phyloP scores from a whole-genome alignment of 495 filamentous ascomycete species.

The Aspergillus nidulans region DNA sequence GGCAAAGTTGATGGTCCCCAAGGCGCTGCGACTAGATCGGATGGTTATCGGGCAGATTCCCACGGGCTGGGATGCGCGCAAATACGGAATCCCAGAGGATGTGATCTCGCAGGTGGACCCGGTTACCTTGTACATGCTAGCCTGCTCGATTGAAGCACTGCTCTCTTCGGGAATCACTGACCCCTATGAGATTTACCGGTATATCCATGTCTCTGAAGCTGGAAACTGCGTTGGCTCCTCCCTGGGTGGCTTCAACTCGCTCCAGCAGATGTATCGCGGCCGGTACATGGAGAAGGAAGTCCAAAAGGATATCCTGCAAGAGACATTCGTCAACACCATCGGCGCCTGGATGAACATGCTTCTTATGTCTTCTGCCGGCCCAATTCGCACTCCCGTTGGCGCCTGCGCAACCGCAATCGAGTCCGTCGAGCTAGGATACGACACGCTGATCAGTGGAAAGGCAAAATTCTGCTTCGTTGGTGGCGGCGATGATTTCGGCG shows the following conservation, averaged over 20 bases:
- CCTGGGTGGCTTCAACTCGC: constrained; percentile 86
- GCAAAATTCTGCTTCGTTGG: constrained; percentile 95
- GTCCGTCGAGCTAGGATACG: constrained; percentile 94
- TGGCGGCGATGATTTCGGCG: constrained; percentile 98
- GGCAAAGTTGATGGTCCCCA: constrained; percentile 88
- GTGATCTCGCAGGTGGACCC: constrained; percentile 97
- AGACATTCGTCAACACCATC: constrained; percentile 99
- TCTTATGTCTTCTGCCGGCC: constrained; percentile 90
- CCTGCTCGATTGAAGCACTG: constrained; percentile 86
- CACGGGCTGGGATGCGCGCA: constrained; percentile 92
- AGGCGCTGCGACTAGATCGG: constrained; percentile 93
- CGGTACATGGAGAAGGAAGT: constrained; percentile 92
- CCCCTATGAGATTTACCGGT: constrained; percentile 99
- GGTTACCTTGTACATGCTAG: constrained; percentile 89
- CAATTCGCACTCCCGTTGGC: constrained; percentile 98
- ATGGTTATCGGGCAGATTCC: constrained; percentile 96
- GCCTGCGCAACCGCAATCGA: constrained; percentile 97
- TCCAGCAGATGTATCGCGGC: constrained; percentile 97
- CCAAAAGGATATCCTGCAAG: constrained; percentile 97
- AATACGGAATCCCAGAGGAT: constrained; percentile 94
- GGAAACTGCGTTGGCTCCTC: constrained; percentile 98
- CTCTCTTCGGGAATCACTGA: constrained; percentile 93
- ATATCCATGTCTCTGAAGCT: constrained; percentile 95
- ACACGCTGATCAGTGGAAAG: constrained; percentile 97
- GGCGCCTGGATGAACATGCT: constrained; percentile 99